Evolutionary conservation across 2,329 filamentous ascomycete species (phyloP), one percentile per base, ranked within the genome.

Genomic region (Cercospora citrullina): DNA sequence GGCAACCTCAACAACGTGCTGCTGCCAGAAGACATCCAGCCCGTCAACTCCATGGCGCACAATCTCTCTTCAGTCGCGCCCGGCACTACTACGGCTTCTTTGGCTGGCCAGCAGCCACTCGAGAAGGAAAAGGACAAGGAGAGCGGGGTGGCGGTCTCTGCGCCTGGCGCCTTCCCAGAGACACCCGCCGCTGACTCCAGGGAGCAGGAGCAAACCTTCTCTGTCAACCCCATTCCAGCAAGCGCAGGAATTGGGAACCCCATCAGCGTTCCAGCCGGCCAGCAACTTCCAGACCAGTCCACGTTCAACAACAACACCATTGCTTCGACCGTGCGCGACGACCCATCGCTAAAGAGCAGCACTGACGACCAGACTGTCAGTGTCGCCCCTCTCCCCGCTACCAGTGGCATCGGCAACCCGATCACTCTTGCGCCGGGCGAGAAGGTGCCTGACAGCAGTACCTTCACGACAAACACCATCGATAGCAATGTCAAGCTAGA

Each of bases 1-100:
- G 91, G 91, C 76, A 97, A 94, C 86, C 85, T 93, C 75, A 98
- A 98, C 86, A 98, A 98, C 87, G 89, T 97, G 72, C 87, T 99
- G 66, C 87, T 87, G 48, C 88, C 91, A 67, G 87, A 93, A 71
- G 86, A 92, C 77, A 90, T 97, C 74, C 80, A 80, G 62, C 81
- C 83, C 62, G 77, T 84, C 66, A 81, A 84, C 55, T 82, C 85
- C 61, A 77, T 78, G 71, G 70, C 73, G 21, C 51, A 68, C 59
- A 65, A 65, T n/a, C 58, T 71, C 67, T 91, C 89, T 73, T 89
- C 89, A 61, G 90, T 87, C 68, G 86, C 87, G 39, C 90, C 92
- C 66, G 84, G 87, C 68, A 89, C 91, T 60, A 90, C 91, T 55
- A 94, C 91, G 65, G 89, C 89, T 73, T 85, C 84, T 51, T 84